Evolutionary conservation across 306 rosid species (phyloP).

Genomic region (Mimosa pudica): DNA sequence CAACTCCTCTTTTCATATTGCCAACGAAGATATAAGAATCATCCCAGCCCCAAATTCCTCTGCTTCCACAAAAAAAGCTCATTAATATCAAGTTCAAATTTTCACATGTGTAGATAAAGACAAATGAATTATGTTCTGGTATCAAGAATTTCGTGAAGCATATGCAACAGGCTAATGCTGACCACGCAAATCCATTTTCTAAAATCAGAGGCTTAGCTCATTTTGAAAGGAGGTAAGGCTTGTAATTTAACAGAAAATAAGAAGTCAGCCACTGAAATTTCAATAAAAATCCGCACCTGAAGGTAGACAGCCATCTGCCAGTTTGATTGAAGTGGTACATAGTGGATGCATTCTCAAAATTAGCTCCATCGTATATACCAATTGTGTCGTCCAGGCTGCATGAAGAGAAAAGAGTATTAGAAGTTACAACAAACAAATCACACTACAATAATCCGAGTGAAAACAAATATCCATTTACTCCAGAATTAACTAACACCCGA

Average conservation of each 20-base stretch:
- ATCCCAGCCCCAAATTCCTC: constrained; percentile 98
- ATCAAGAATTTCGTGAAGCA: constrained; percentile 1
- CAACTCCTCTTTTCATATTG: constrained; percentile 79
- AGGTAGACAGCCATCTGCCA: constrained; percentile 71
- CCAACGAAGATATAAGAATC: constrained; percentile 73
- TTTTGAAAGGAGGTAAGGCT: neutral
- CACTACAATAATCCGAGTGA: neutral
- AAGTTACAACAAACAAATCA: constrained; percentile 12
- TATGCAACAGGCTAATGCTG: neutral
- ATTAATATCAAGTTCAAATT: constrained; percentile 21
- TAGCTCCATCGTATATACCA: constrained; percentile 64
- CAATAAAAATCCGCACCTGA: constrained; percentile 59
- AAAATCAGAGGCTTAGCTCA: neutral
- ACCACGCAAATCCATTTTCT: neutral
- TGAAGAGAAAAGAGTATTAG: constrained; percentile 23
- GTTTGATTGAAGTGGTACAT: constrained; percentile 64
- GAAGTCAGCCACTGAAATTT: constrained; percentile 17
- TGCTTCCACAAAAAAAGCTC: constrained; percentile 45
- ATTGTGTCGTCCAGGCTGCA: constrained; percentile 70
- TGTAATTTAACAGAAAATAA: neutral
- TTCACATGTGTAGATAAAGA: neutral
- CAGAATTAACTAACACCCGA: neutral
- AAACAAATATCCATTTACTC: neutral
- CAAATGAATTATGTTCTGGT: neutral
- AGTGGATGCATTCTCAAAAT: constrained; percentile 50